Percentiles rank a stretch among this genome's conserved stretches.
Conservation (phyloP, 1,284 basidiomycete genomes). For the Moniliella sp. region DNA sequence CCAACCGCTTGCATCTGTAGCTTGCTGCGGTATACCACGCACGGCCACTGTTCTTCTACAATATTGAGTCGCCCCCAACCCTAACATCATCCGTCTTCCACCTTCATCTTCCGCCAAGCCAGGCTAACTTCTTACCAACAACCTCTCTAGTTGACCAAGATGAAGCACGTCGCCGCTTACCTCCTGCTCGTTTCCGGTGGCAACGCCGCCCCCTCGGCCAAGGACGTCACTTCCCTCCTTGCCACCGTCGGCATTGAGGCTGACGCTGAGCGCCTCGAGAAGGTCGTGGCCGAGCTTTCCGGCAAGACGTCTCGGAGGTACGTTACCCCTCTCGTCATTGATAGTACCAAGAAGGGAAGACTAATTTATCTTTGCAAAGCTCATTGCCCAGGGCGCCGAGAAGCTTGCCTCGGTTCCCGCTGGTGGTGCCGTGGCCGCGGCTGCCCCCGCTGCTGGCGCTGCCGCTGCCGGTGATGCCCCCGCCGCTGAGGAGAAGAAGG, state of each 20-base stretch:
- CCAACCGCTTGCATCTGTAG: too few species aligned
- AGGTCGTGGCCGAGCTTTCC: slow-evolving; percentile 70
- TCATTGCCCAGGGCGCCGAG: slow-evolving; percentile 74
- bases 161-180: slow-evolving; percentile 42
- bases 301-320: slow-evolving; percentile 88
- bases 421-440: slow-evolving; percentile 21
- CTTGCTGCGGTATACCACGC: too few species aligned
- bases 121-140: too few species aligned
- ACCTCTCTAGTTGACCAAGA: too few species aligned
- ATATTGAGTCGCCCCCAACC: too few species aligned
- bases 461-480: slow-evolving; percentile 46
- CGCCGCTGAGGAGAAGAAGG: slow-evolving; percentile 39
- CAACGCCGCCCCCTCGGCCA: slow-evolving; percentile 62
- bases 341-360: too few species aligned
- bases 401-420: slow-evolving; percentile 73
- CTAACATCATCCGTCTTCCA: too few species aligned
- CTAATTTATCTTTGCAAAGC: too few species aligned
- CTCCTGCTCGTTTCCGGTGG: slow-evolving; percentile 88
- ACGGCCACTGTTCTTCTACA: too few species aligned
- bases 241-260: slow-evolving; percentile 63
- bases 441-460: slow-evolving; percentile 37
- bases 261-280: slow-evolving; percentile 60
- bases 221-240: slow-evolving; percentile 74
- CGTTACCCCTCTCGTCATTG: too few species aligned
- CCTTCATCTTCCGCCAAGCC: too few species aligned